A percentile compares a stretch with the other conserved stretches of the same genome.
Conservation (phyloP, 1,139 yeast species). For the Scheffersomyces lignicola region DNA sequence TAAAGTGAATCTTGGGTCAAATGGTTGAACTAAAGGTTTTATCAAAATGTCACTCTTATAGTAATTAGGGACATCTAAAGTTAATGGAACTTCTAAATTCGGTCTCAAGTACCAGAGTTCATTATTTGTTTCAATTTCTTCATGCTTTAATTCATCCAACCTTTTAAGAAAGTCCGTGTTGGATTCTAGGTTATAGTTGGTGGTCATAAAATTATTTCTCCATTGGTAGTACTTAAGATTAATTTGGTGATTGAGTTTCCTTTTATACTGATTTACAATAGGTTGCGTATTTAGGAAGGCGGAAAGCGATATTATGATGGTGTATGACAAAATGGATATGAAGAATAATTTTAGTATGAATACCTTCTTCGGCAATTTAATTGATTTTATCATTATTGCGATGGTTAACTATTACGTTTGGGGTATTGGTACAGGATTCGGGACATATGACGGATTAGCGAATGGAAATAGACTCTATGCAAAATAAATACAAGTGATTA, state of each 20-base stretch:
- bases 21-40: constrained; percentile 34
- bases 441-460: too few species aligned
- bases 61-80: constrained; percentile 21
- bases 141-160: constrained; percentile 14
- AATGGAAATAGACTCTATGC: too few species aligned
- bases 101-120: constrained; percentile 30
- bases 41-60: constrained; percentile 7
- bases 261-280: constrained; percentile 14
- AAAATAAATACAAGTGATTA: too few species aligned
- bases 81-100: constrained; percentile 14
- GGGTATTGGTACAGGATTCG: too few species aligned
- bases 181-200: constrained; percentile 20
- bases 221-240: constrained; percentile 19
- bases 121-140: constrained; percentile 19
- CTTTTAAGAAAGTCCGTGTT: constrained; percentile 16
- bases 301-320: constrained; percentile 13
- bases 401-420: too few species aligned
- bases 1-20: constrained; percentile 52
- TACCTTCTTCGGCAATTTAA: constrained; percentile 5
- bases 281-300: constrained; percentile 12
- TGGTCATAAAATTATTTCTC: constrained; percentile 20
- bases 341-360: constrained; percentile 13
- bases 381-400: constrained; percentile 2
- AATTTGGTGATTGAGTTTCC: constrained; percentile 10
- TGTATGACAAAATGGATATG: constrained; percentile 12